A percentile compares a stretch with the other conserved stretches of the same genome.
These are phyloP conservation scores for Cerrena zonata DNA, from an alignment of 1,284 basidiomycete species.

Conservation along the genomic window DNA sequence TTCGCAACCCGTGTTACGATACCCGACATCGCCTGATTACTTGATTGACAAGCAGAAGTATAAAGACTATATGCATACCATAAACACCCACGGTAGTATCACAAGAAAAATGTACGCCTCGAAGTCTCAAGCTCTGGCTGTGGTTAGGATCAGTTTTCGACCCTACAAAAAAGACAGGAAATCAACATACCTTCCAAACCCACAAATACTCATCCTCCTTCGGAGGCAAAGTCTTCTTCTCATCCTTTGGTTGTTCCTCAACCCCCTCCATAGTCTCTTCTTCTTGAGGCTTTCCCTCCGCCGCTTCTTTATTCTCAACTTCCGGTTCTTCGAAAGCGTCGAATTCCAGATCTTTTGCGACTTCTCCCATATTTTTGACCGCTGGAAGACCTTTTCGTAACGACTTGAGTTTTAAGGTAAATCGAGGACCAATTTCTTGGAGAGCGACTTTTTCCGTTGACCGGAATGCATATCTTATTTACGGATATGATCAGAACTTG, in stretches of 20 bases:
- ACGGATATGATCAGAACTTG: no score
- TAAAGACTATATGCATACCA: no score
- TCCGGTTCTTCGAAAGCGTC: constrained; percentile 38
- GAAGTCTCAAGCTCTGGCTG: constrained; percentile 76
- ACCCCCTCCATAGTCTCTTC: no score
- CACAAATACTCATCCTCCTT: constrained; percentile 70
- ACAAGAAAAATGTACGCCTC: constrained; percentile 77
- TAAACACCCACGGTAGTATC: constrained; percentile 11
- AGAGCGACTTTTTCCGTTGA: constrained; percentile 86
- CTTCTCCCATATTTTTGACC: constrained; percentile 62
- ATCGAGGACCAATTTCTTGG: constrained; percentile 97
- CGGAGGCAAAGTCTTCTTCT: constrained; percentile 36
- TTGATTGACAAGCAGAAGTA: no score
- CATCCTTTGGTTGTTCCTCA: constrained; percentile 17
- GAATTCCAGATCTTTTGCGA: constrained; percentile 55
- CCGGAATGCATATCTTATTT: constrained; percentile 90
- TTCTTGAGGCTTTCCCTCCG: constrained; percentile 12
- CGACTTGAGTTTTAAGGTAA: constrained; percentile 90
- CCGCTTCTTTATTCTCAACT: constrained; percentile 11
- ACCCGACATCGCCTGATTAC: no score
- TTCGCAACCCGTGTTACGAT: no score
- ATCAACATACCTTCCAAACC: constrained; percentile 68
- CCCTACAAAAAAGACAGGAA: constrained; percentile 4
- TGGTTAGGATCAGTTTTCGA: constrained; percentile 8
- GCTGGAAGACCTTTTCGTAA: constrained; percentile 85